These are phyloP conservation scores for Neurospora sp. DNA, from an alignment of 495 filamentous ascomycete species.

Conservation along the genomic window DNA sequence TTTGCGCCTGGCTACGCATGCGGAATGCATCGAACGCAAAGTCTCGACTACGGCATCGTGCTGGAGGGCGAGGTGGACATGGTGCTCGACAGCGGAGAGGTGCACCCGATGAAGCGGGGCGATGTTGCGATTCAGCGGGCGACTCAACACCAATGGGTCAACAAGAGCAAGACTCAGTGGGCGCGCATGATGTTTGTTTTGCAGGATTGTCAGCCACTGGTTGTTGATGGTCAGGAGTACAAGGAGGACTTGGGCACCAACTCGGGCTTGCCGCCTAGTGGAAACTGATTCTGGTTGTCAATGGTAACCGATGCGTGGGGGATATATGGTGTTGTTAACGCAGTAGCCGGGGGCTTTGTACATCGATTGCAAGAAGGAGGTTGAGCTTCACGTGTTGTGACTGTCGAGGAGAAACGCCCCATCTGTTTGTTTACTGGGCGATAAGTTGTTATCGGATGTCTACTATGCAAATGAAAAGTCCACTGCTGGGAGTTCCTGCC, in stretches of 20 bases:
- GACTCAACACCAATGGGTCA: constrained; percentile 61
- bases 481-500: rapidly evolving
- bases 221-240: constrained; percentile 31
- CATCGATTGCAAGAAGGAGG: neutral
- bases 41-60: constrained; percentile 66
- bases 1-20: constrained; percentile 43
- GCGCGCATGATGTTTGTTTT: constrained; percentile 50
- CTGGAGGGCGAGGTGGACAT: constrained; percentile 63
- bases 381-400: neutral
- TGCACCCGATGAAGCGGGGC: constrained; percentile 43
- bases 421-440: neutral
- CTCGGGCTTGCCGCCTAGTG: constrained; percentile 26
- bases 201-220: constrained; percentile 36
- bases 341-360: neutral
- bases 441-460: neutral
- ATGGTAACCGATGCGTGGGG: neutral
- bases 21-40: constrained; percentile 62
- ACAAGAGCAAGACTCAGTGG: constrained; percentile 44
- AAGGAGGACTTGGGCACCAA: constrained; percentile 35
- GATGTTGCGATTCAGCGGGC: constrained; percentile 56
- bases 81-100: constrained; percentile 51
- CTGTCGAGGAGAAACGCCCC: neutral
- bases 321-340: neutral
- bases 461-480: neutral
- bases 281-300: constrained; percentile 13